Base-by-base conservation (phyloP, 2,329 filamentous ascomycete genomes). In the Elsinoe arachidis region DNA sequence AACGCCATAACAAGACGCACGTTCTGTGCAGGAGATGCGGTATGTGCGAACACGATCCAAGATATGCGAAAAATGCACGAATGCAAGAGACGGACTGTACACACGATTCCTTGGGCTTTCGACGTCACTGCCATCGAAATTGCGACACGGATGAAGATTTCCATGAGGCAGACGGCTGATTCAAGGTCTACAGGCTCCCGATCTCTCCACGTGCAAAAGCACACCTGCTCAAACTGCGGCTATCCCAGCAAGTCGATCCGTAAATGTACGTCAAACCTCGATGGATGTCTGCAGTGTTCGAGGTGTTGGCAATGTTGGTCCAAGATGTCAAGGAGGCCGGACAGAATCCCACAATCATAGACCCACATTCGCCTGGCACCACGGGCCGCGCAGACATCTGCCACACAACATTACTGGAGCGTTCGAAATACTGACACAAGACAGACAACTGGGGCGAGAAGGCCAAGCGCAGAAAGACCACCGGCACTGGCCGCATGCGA, bases 401-500 rank as follows among this genome's bases (percentile, higher is more conserved):
- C 26, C 26, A 30, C 26, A 9, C 7, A 30, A 30, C 9, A 4
- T 9, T 30, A 9, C 26, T 9, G 7, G 26, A 30, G 26, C 5
- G 26, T 4, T 9, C 9, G 26, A 30, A 30, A 30, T 61, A 39
- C 56, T 62, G 47, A 62, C 59, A 59, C 53, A 33, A 43, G 30
- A 74, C 74, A 97, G 92, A 86, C 87, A 96, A 99, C 88, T 99
- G 93, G 93, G 85, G 88, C 78, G 92, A 97, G 85, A 99, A 99
- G 88, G 92, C 91, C 72, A 97, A 97, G 90, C 84, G 93, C 78
- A 95, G 93, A 87, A 97, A 96, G 91, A 96, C 92, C 74, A 92
- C 88, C 75, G 93, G 93, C 72, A 92, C 90, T 73, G 93, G 93
- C 77, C 89, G 93, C 78, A 93, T 91, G 86, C 85, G 90, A 75